A percentile compares a stretch with the other conserved stretches of the same genome.
phyloP scores from a whole-genome alignment of 2,329 filamentous ascomycete species.

The Xylariomycetidae sp. region DNA sequence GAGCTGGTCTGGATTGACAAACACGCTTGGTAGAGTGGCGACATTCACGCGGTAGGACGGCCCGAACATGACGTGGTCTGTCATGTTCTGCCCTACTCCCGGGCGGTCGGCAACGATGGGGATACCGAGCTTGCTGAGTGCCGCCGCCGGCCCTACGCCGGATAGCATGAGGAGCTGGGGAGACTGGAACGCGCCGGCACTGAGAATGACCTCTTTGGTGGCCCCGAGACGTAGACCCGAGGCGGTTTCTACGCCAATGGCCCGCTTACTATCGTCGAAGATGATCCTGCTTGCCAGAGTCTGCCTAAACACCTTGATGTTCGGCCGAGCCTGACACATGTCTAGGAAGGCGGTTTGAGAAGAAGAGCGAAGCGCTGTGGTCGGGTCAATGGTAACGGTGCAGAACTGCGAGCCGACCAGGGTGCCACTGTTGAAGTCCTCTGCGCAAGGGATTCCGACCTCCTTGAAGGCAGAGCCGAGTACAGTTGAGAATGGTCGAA shows the following conservation, averaged over 20 bases:
- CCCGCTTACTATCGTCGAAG: background rate
- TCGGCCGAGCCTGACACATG: constrained; percentile 1
- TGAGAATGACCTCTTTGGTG: constrained; percentile 27
- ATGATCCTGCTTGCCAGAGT: background rate
- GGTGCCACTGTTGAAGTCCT: constrained; percentile 4
- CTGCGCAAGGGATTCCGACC: background rate
- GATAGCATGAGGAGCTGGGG: constrained; percentile 35
- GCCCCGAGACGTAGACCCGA: background rate
- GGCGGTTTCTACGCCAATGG: background rate
- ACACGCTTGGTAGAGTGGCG: background rate
- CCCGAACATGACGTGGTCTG: constrained; percentile 38
- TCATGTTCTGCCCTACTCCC: constrained; percentile 51
- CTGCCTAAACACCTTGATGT: constrained; percentile 3
- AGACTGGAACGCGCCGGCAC: constrained; percentile 32
- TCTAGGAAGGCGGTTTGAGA: constrained; percentile 5
- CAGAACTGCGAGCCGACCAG: constrained; percentile 1
- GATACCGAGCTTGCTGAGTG: constrained; percentile 35
- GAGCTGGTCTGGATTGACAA: background rate
- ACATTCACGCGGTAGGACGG: constrained; percentile 9
- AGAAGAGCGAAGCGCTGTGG: constrained; percentile 3
- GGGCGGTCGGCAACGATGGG: constrained; percentile 24
- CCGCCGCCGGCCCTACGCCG: constrained; percentile 29
- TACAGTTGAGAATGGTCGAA: constrained; percentile 1
- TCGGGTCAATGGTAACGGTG: constrained; percentile 3
- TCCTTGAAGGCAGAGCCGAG: background rate